Base-by-base conservation (phyloP, 2,329 filamentous ascomycete species). In the Sporothrix sp. region DNA sequence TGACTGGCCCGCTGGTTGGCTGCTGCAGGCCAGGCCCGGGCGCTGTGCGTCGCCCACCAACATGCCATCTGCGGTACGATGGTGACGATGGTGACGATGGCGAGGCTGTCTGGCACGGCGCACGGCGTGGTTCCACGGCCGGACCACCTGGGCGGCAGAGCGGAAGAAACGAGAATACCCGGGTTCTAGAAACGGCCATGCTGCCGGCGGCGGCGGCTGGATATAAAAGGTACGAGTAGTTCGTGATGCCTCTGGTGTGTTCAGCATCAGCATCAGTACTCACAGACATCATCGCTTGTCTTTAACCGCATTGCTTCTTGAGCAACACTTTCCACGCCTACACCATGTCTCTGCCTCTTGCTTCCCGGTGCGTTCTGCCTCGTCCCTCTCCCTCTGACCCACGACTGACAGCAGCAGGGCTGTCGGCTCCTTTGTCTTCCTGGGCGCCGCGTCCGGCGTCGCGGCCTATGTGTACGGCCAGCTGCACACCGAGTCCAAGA, bases 401-500 rank as follows among this genome's bases (percentile, higher is more conserved):
- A n/a, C 25, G 13, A n/a, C 51, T 48, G 46, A 53, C 53, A 47
- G 16, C 40, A 3, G 2, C 40, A 58, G 56, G 44, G 42, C 53
- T 35, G 4, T 58, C 42, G 50, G 51, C 9, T 35, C 56, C 11
- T 23, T 55, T 21, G 54, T 57, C 39, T 51, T 45, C 14, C 27
- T 53, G 35, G 56, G 54, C 30, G 47, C 50, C 20, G 54, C 58
- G 11, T 53, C 61, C 16, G 57, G 58, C 14, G 54, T 68, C 23
- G 65, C 52, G n/a, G 52, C 57, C 52, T 68, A 65, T 53, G 61
- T 69, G 47, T 56, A 57, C 47, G 57, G 52, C 13, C 66, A 68
- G 43, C 61, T 69, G 38, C 48, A 54, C 36, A 58, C 50, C 27
- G 62, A 65, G 49, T 67, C 66, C 5, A 55, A 56, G 27, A 63